Percentiles rank a stretch among this genome's conserved stretches.
Conservation (phyloP, 768 basidiomycete genomes). For the Suillus variegatus region DNA sequence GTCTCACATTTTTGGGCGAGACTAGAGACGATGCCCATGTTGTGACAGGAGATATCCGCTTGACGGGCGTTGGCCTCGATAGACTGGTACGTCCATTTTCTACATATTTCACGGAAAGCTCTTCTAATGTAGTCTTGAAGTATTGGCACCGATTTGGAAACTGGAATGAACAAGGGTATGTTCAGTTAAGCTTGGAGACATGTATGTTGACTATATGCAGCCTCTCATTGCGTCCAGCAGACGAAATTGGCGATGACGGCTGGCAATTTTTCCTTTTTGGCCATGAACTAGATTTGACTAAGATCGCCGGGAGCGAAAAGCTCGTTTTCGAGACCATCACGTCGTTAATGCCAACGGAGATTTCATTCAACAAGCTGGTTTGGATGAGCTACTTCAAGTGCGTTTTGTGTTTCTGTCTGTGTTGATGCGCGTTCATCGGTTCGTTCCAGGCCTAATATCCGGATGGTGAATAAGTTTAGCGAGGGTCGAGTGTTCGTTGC, state of each 20-base stretch:
- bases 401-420: not conserved
- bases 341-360: slow-evolving; percentile 24
- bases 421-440: not conserved
- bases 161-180: not conserved
- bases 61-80: slow-evolving; percentile 37
- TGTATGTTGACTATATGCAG: slow-evolving; percentile 18
- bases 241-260: slow-evolving; percentile 25
- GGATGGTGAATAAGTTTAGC: slow-evolving; percentile 16
- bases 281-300: slow-evolving; percentile 21
- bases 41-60: slow-evolving; percentile 37
- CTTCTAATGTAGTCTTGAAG: slow-evolving; percentile 22
- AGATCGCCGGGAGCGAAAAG: slow-evolving; percentile 20
- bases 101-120: not conserved
- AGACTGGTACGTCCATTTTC: slow-evolving; percentile 33
- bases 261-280: slow-evolving; percentile 35
- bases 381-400: slow-evolving; percentile 27
- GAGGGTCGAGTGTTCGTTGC: slow-evolving; percentile 18
- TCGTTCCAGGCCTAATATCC: slow-evolving; percentile 12
- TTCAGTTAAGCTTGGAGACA: not conserved
- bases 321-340: slow-evolving; percentile 17
- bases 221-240: slow-evolving; percentile 37
- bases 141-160: slow-evolving; percentile 53
- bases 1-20: slow-evolving; percentile 26
- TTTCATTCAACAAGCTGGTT: slow-evolving; percentile 26
- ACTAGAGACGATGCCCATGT: slow-evolving; percentile 29